phyloP scores from a whole-genome alignment of 495 filamentous ascomycete genomes.

The Annulohypoxylon nitens region DNA sequence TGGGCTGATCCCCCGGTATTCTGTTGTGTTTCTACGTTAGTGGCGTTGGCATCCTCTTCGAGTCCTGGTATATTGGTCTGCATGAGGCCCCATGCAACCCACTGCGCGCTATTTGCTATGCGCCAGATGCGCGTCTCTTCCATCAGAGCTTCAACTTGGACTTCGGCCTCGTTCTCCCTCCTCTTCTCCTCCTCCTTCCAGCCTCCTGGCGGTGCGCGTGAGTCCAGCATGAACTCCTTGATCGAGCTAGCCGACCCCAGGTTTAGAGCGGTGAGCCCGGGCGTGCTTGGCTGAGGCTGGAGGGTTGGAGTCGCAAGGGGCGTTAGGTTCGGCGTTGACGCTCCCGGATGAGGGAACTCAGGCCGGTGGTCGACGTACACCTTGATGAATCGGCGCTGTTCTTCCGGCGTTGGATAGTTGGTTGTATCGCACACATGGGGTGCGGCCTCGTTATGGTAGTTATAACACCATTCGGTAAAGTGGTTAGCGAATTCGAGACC shows the following conservation, averaged over 20 bases:
- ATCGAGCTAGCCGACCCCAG: slow-evolving; percentile 58
- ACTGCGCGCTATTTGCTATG: slow-evolving; percentile 85
- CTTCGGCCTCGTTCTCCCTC: slow-evolving; percentile 70
- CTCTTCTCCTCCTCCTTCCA: slow-evolving; percentile 71
- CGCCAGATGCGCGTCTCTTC: slow-evolving; percentile 88
- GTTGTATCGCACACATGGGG: slow-evolving; percentile 76
- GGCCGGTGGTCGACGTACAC: slow-evolving; percentile 88
- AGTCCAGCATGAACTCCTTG: slow-evolving; percentile 77
- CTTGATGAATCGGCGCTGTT: slow-evolving; percentile 86
- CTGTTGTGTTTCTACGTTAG: slow-evolving; percentile 15
- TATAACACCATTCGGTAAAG: slow-evolving; percentile 98
- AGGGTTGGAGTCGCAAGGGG: slow-evolving; percentile 54
- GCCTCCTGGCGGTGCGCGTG: slow-evolving; percentile 67
- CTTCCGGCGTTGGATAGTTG: slow-evolving; percentile 80
- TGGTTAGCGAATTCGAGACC: slow-evolving; percentile 98
- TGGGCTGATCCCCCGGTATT: slow-evolving; percentile 17
- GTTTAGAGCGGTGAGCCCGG: slow-evolving; percentile 46
- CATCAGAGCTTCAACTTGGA: slow-evolving; percentile 74
- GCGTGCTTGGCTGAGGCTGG: slow-evolving; percentile 43
- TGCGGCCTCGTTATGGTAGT: slow-evolving; percentile 81
- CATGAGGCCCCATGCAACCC: slow-evolving; percentile 96
- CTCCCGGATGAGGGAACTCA: slow-evolving; percentile 63
- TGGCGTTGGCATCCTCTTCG: slow-evolving; percentile 36
- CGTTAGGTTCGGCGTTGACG: slow-evolving; percentile 66
- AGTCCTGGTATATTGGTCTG: slow-evolving; percentile 85